Percentiles rank a stretch among this genome's conserved stretches.
These are phyloP conservation scores for Beauveria pseudobassiana DNA, from an alignment of 2,329 filamentous ascomycete genomes.

Conservation along the genomic window DNA sequence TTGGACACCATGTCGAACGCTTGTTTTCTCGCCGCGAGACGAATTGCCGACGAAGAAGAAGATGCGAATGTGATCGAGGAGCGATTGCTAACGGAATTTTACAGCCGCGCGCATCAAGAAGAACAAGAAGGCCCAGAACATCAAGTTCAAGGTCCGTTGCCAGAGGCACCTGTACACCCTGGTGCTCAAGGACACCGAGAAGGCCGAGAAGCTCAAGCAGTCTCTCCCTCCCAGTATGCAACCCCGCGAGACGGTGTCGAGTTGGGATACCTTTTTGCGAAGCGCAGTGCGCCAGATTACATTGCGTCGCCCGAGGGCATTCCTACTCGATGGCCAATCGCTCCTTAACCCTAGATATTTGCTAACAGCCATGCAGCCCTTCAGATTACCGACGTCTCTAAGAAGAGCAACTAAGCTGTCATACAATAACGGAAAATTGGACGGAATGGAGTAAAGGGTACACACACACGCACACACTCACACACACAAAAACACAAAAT, in stretches of 20 bases:
- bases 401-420: conserved; percentile 39
- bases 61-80: background rate
- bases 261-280: background rate
- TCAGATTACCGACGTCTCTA: conserved; percentile 46
- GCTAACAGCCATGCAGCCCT: conserved; percentile 32
- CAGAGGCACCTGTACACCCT: conserved; percentile 94
- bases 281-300: background rate
- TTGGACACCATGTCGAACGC: background rate
- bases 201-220: conserved; percentile 99
- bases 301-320: background rate
- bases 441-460: conserved; percentile 6
- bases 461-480: background rate
- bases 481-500: background rate
- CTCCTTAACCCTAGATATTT: conserved; percentile 3
- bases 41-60: background rate
- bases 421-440: conserved; percentile 17
- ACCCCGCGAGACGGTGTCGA: background rate
- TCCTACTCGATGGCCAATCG: background rate
- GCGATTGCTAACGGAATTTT: conserved; percentile 12
- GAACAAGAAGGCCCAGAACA: conserved; percentile 80
- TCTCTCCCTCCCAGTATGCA: conserved; percentile 89
- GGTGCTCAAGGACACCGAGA: conserved; percentile 95
- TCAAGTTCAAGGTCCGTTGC: conserved; percentile 99
- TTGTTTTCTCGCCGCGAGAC: background rate
- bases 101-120: conserved; percentile 90